Evolutionary conservation across 2,329 filamentous ascomycete genomes (phyloP), one percentile per base, ranked within the genome.

Genomic region (Phyllachora maydis): DNA sequence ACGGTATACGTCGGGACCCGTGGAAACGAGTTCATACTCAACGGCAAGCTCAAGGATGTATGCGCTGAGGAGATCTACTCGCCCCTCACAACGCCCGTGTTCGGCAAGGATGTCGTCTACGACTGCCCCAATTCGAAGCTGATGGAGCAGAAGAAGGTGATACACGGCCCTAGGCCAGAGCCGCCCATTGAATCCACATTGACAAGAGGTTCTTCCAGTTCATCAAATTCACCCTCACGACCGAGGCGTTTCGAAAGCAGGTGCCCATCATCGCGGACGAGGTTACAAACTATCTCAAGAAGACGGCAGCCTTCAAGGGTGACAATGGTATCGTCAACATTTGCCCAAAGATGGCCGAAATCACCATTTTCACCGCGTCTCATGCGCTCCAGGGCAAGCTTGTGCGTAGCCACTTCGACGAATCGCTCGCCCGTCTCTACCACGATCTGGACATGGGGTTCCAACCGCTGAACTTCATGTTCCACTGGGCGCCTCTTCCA

Each of bases 141-240:
- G 30, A 83, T 85, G 75, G 77, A 88, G 50, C 78, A 88, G 51
- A 85, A 85, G 56, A 81, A 77, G 60, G 69, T 73, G 22, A 16
- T 34, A 26, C 22, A 4, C 3, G 41, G 32, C n/a, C n/a, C n/a
- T n/a, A n/a, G n/a, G n/a, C n/a, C n/a, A n/a, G n/a, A n/a, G n/a
- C n/a, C n/a, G n/a, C n/a, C n/a, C n/a, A n/a, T n/a, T n/a, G n/a
- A n/a, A n/a, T n/a, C n/a, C n/a, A n/a, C n/a, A n/a, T n/a, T n/a
- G n/a, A n/a, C n/a, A n/a, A n/a, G n/a, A n/a, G n/a, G n/a, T n/a
- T n/a, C n/a, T 12, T 13, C 11, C 37, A 66, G 55, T 75, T 76
- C 36, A 66, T 76, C 57, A 76, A 77, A 43, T 67, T 69, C 33
- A 69, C 70, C 20, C 59, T 76, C 16, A 76, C 70, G 2, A 60